Base-by-base conservation (phyloP, 2,329 filamentous ascomycete species). In the Westerdykella sp. region DNA sequence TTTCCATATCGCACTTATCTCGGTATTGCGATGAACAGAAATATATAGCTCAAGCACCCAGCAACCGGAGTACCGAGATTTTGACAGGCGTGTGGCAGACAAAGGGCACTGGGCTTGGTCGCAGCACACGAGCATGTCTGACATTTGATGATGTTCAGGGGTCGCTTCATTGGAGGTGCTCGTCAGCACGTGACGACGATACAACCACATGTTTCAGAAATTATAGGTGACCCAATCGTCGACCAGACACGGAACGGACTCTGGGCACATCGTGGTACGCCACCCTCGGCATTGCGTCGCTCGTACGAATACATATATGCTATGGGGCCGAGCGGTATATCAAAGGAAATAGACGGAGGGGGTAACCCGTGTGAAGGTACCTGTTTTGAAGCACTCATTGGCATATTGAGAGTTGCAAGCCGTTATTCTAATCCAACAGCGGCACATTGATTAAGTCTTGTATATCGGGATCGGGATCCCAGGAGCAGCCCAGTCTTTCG, bases 91-190 rank as follows among this genome's bases (percentile, higher is more conserved):
- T 28, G 25, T 9, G 11, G 25, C 25, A 12, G 25, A 12, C 32
- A 35, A 18, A 14, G 32, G n/a, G 32, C n/a, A 35, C 12, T 13
- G 32, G 15, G 16, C 6, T 35, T 35, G n/a, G 32, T 35, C 32
- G n/a, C 9, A 35, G 6, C n/a, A 13, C 10, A 35, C 32, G n/a
- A 13, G 10, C n/a, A 22, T 15, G 18, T 21, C 34, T 36, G 47
- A 42, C 28, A 35, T 14, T 35, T 32, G 18, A 21, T 32, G 30
- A 32, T 32, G 30, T 38, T 47, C 45, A 46, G 44, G 44, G 44
- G 40, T 34, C 43, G 32, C 9, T 18, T 15, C 10, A 14, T 15
- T 18, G 32, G 12, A 32, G 32, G n/a, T 35, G 32, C 32, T 6
- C 32, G 32, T 35, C 32, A 14, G 16, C 32, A 35, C 32, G 32